phyloP scores from a whole-genome alignment of 495 filamentous ascomycete genomes.

The Astrothelium subdiscretum region DNA sequence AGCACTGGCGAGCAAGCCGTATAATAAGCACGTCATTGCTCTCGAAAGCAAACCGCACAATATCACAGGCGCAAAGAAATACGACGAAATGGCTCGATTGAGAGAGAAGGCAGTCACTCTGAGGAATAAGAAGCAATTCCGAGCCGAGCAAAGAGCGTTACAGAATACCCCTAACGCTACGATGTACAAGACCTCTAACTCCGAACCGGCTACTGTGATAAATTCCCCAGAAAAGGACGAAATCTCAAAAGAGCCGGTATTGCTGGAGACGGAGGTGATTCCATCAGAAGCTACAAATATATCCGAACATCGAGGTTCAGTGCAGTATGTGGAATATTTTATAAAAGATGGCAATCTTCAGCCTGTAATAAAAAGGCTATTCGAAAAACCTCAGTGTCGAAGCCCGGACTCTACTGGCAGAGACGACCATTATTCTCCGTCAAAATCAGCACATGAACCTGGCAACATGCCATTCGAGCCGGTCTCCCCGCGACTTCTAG shows the following conservation, averaged over 20 bases:
- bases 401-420: constrained; percentile 8
- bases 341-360: constrained; percentile 36
- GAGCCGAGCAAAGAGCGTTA: constrained; percentile 32
- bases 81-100: constrained; percentile 67
- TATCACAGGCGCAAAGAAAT: constrained; percentile 68
- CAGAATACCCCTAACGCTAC: background rate
- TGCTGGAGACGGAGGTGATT: background rate
- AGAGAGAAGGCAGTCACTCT: constrained; percentile 53
- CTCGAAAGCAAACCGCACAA: constrained; percentile 81
- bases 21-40: constrained; percentile 76
- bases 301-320: constrained; percentile 29
- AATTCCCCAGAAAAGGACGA: background rate
- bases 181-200: background rate
- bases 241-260: background rate
- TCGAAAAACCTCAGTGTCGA: constrained; percentile 1
- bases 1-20: constrained; percentile 70
- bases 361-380: constrained; percentile 22
- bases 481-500: constrained; percentile 49
- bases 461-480: constrained; percentile 10
- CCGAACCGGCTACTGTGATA: background rate
- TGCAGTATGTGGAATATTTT: constrained; percentile 44
- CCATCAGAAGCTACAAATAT: background rate
- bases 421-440: constrained; percentile 3
- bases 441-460: constrained; percentile 20
- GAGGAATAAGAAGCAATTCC: constrained; percentile 64